Evolutionary conservation across 768 basidiomycete species (phyloP).

Genomic region (Leccinum broughii): DNA sequence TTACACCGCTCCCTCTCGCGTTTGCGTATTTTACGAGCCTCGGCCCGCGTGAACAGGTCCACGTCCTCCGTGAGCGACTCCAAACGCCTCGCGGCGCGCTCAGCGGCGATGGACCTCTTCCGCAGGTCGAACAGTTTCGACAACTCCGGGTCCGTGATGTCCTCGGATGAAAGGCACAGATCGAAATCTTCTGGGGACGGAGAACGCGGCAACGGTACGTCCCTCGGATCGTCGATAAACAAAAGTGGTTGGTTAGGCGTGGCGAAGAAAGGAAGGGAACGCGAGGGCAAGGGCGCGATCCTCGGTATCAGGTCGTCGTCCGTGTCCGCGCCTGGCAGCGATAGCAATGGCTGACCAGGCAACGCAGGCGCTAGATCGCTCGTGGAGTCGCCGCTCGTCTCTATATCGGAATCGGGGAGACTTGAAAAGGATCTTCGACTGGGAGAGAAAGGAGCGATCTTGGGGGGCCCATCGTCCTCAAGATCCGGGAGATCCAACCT

Average conservation of each 20-base stretch:
- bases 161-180: conserved; percentile 36
- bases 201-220: conserved; percentile 40
- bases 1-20: conserved; percentile 53
- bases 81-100: conserved; percentile 32
- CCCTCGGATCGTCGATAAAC: conserved; percentile 44
- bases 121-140: conserved; percentile 42
- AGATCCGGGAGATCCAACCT: conserved; percentile 33
- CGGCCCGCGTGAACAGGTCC: conserved; percentile 41
- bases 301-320: conserved; percentile 43
- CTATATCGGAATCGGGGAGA: conserved; percentile 33
- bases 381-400: conserved; percentile 18
- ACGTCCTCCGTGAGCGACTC: conserved; percentile 37
- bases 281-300: conserved; percentile 4
- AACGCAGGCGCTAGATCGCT: conserved; percentile 16
- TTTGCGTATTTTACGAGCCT: conserved; percentile 47
- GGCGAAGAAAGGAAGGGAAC: conserved; percentile 15
- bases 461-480: conserved; percentile 26
- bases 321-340: conserved; percentile 44
- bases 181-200: conserved; percentile 45
- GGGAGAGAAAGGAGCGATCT: conserved; percentile 30
- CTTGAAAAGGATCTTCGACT: conserved; percentile 28
- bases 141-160: conserved; percentile 39
- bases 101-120: conserved; percentile 36
- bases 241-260: conserved; percentile 35
- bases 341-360: conserved; percentile 32